Base-by-base conservation (phyloP, 2,329 filamentous ascomycete genomes). In the Penicillium sp. region DNA sequence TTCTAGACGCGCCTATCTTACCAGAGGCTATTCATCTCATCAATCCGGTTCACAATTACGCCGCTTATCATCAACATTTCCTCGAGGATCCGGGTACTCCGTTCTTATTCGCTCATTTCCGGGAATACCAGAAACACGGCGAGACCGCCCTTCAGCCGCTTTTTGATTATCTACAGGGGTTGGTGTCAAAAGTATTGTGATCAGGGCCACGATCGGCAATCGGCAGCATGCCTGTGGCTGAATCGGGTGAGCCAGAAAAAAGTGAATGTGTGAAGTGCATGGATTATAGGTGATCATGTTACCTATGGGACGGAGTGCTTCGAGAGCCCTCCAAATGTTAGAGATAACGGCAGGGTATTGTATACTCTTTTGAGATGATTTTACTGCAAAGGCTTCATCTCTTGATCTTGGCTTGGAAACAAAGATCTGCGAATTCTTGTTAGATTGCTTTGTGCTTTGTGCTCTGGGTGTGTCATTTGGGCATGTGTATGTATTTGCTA, bases 71-170 rank as follows among this genome's bases (percentile, higher is more conserved):
- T 31, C 65, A 71, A 29, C 64, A 69, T 19, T 75, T 73, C 63
- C 51, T 61, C 25, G 54, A 61, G 13, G 59, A 63, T 7, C 74
- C 73, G 0, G 75, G 75, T 4, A 68, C 77, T 23, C 75, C 75
- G 1, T 77, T 76, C 55, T 66, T 78, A 3, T 42, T 71, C 5
- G 74, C 75, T 2, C 75, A 78, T 63, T 55, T 75, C 50, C 63
- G 65, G 16, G 74, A 77, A 29, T 71, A 66, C 48, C 67, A 67
- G 37, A 62, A 68, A 47, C 56, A 64, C 16, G 72, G 72, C 16
- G 63, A 69, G 45, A 23, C 56, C 2, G 66, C 58, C 16, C 60
- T 75, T 42, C 67, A 69, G 25, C 62, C 67, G 16, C 54, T 75
- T 43, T 64, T 72, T n/a, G 64, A 66, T 46, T 63, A 63, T 31